Conservation (phyloP, 176 grass and related monocot species). For the Tuctoria greenei region DNA sequence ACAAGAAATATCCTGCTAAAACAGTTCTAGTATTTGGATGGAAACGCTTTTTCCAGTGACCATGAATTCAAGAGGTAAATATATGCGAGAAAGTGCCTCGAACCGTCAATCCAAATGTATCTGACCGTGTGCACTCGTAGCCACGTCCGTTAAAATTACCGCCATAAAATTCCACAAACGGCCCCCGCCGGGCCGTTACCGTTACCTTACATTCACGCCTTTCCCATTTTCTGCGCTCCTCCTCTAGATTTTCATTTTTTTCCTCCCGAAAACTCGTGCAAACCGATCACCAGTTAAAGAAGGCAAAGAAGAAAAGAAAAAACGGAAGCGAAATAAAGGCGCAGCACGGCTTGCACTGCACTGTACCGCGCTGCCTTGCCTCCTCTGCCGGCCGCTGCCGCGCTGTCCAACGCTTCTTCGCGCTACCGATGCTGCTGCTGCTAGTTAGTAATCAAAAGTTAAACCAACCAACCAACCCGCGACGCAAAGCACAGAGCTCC, state of each 20-base stretch:
- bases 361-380: neutral
- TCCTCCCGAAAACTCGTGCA: conserved; percentile 24
- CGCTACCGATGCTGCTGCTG: conserved; percentile 14
- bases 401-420: conserved; percentile 24
- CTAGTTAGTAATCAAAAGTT: neutral
- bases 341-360: neutral
- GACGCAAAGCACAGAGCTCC: conserved; percentile 22
- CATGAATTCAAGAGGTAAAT: no score
- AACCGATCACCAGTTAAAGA: neutral
- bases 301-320: neutral
- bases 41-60: no score
- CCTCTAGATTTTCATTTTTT: neutral
- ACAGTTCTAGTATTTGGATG: no score
- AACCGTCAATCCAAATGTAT: neutral
- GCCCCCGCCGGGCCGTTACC: no score
- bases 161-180: no score
- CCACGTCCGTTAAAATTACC: neutral
- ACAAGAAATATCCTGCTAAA: no score
- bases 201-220: no score
- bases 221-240: no score
- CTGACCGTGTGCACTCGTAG: neutral
- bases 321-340: neutral
- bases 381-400: neutral
- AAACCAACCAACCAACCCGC: conserved; percentile 24
- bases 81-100: neutral